These are phyloP conservation scores for Cutaneotrichosporon cutaneum DNA, from an alignment of 1,284 basidiomycete genomes.

Conservation along the genomic window DNA sequence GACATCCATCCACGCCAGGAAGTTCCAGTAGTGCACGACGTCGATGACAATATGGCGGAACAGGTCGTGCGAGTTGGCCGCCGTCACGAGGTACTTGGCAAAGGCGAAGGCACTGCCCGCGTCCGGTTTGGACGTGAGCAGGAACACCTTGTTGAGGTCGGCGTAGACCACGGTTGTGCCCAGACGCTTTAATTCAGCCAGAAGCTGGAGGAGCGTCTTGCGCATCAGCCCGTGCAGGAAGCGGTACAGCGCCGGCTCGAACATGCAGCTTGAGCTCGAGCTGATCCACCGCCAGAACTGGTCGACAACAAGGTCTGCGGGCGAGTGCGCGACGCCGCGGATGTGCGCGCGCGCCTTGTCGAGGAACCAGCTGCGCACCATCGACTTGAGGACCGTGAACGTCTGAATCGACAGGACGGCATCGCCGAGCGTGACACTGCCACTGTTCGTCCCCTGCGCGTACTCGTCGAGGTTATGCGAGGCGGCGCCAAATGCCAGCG, in stretches of 20 bases:
- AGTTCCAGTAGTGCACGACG: conserved; percentile 90
- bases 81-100: conserved; percentile 88
- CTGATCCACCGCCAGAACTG: conserved; percentile 99
- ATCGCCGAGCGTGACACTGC: conserved; percentile 83
- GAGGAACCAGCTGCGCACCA: conserved; percentile 91
- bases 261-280: conserved; percentile 78
- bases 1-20: conserved; percentile 91
- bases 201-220: conserved; percentile 94
- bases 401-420: conserved; percentile 86
- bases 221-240: conserved; percentile 96
- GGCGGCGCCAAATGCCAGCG: conserved; percentile 89
- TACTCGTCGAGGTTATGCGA: conserved; percentile 92
- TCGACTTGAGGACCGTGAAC: conserved; percentile 78
- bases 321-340: conserved; percentile 48
- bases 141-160: conserved; percentile 86
- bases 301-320: conserved; percentile 60
- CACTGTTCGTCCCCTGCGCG: conserved; percentile 66
- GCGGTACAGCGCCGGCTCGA: conserved; percentile 88
- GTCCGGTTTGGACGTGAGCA: conserved; percentile 88
- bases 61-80: conserved; percentile 89
- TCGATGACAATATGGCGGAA: conserved; percentile 91
- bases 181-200: conserved; percentile 94
- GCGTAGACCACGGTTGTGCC: conserved; percentile 93
- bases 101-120: conserved; percentile 94
- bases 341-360: conserved; percentile 67